Evolutionary conservation across 2,329 filamentous ascomycete genomes (phyloP).

Genomic region (Colletotrichum sp.): DNA sequence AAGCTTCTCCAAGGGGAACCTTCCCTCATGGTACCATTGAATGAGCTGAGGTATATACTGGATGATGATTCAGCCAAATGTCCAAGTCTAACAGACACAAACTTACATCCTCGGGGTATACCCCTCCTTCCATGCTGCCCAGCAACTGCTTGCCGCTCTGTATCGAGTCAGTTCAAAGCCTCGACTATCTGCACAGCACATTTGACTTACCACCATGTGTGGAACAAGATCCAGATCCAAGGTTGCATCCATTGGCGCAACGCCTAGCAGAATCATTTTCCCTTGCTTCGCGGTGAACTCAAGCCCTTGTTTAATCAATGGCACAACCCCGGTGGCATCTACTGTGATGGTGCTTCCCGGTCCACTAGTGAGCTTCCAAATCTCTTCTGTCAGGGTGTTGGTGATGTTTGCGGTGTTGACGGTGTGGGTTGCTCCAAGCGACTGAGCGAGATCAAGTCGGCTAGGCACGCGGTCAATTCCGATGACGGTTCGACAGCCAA

Average conservation of each 20-base stretch:
- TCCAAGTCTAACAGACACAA: not conserved
- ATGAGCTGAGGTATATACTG: not conserved
- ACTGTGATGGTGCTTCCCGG: not conserved
- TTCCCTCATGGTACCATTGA: not conserved
- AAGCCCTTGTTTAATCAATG: not conserved
- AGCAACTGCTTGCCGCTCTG: not conserved
- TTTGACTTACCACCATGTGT: slow-evolving; percentile 45
- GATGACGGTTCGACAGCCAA: not conserved
- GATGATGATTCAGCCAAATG: not conserved
- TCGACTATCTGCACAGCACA: not conserved
- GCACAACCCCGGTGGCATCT: not conserved
- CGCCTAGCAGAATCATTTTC: not conserved
- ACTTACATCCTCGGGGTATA: not conserved
- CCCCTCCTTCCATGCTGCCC: not conserved
- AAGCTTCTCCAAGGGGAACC: not conserved
- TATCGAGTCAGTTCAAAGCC: not conserved
- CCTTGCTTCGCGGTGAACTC: not conserved
- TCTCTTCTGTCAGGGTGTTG: not conserved
- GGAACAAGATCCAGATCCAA: slow-evolving; percentile 50
- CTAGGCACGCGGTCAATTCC: not conserved
- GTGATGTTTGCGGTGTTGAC: not conserved
- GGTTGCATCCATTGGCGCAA: slow-evolving; percentile 25
- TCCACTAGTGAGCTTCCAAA: not conserved
- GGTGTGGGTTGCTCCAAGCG: not conserved
- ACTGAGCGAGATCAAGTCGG: not conserved